Evolutionary conservation across 257 asterid species (phyloP).

Genomic region (Salvia hispanica): DNA sequence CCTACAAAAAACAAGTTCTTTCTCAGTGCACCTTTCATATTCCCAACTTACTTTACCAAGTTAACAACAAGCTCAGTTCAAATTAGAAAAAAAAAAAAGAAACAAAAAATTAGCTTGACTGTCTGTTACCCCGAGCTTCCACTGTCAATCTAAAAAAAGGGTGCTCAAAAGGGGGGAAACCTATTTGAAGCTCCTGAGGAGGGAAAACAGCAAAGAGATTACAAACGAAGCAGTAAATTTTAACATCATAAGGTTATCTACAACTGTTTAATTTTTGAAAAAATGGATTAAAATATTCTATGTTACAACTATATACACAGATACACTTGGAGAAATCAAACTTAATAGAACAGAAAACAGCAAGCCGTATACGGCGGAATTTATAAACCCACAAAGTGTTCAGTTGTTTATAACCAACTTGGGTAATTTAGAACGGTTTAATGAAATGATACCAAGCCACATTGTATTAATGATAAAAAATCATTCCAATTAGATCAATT

Average conservation of each 20-base stretch:
- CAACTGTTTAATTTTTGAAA: background rate
- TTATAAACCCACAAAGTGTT: background rate
- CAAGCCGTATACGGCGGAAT: background rate
- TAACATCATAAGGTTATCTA: slow-evolving; percentile 16
- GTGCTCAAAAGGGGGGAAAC: slow-evolving; percentile 63
- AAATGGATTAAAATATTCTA: background rate
- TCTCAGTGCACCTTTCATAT: slow-evolving; percentile 71
- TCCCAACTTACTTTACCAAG: slow-evolving; percentile 72
- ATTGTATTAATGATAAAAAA: background rate
- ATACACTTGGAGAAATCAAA: background rate
- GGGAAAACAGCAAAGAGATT: slow-evolving; percentile 21
- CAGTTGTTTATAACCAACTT: background rate
- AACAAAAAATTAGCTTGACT: background rate
- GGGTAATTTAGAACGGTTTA: slow-evolving; percentile 3
- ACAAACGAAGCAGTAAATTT: slow-evolving; percentile 16
- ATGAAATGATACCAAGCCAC: background rate
- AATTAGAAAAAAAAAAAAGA: background rate
- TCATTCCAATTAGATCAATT: background rate
- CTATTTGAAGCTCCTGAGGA: slow-evolving; percentile 68
- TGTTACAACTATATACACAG: background rate
- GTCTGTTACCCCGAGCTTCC: slow-evolving; percentile 76
- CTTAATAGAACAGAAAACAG: background rate
- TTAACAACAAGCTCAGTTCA: slow-evolving; percentile 16
- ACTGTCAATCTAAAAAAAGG: slow-evolving; percentile 88
- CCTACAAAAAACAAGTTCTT: slow-evolving; percentile 93